A percentile compares a stretch with the other conserved stretches of the same genome.
Conservation (phyloP, 2,329 filamentous ascomycete genomes). For the Ophiostoma novo-ulmi region DNA sequence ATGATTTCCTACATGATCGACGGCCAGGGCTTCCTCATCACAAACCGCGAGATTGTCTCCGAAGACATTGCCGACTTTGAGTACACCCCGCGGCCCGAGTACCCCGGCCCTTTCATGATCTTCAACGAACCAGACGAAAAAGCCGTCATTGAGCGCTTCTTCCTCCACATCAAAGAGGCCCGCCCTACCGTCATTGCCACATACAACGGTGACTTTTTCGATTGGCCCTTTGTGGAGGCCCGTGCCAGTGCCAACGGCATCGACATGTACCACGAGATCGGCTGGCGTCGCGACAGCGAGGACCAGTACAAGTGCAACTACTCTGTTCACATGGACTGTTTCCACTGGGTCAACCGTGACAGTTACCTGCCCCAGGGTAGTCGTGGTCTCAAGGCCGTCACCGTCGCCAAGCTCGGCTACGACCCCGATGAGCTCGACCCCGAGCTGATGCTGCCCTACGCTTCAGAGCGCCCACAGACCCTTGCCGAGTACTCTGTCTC, state of each 20-base stretch:
- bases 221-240: conserved; percentile 98
- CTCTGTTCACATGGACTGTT: conserved; percentile 98
- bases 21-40: conserved; percentile 94
- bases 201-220: conserved; percentile 99
- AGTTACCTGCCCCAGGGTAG: conserved; percentile 96
- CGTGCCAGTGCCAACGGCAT: conserved; percentile 90
- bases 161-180: conserved; percentile 90
- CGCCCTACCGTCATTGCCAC: conserved; percentile 95
- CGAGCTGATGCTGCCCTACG: conserved; percentile 92
- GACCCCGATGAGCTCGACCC: conserved; percentile 97
- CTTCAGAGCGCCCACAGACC: conserved; percentile 83
- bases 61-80: conserved; percentile 98
- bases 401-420: conserved; percentile 94
- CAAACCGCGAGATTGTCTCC: conserved; percentile 94
- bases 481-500: conserved; percentile 97
- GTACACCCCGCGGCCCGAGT: conserved; percentile 95
- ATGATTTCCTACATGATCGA: conserved; percentile 99
- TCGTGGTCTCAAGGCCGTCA: conserved; percentile 94
- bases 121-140: conserved; percentile 98
- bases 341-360: conserved; percentile 98
- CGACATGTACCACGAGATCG: conserved; percentile 98
- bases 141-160: conserved; percentile 81
- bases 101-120: conserved; percentile 90
- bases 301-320: conserved; percentile 96
- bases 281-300: conserved; percentile 90